Base-by-base conservation (phyloP, 192 early-diverging fungal species). In the Coemansia sp. region DNA sequence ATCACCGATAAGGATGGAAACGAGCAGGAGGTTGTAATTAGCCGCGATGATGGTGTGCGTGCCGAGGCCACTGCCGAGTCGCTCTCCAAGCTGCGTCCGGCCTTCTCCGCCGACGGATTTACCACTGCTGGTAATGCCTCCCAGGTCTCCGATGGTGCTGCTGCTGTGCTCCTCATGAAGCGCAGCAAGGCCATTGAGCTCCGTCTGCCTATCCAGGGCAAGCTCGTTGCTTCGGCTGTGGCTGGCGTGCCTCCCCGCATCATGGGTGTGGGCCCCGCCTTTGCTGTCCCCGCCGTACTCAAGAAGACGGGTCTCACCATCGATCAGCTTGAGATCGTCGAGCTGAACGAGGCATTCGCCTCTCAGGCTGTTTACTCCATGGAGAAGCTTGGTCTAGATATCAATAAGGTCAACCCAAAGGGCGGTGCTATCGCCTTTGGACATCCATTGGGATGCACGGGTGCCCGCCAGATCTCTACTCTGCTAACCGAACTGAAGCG, bases 281-380 rank as follows among this genome's bases (percentile, higher is more conserved):
- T 89, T 65, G 96, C 97, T 44, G 96, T 99, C 80, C 97, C 97
- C 18, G 88, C 86, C 1, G 95, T 93, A 46, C 83, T 94, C 69
- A 85, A 92, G 78, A 91, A 93, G 79, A 89, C 92, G 36, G 93
- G 94, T 3, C 77, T 98, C 68, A 80, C 72, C 38, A 55, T 93
- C 54, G 79, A 88, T 54, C 94, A 98, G 75, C 88, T 98, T 38
- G 96, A 93, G 68, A 80, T 97, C 66, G 93, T 86, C 67, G 96
- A 98, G 82, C 90, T 99, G 71, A 99, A 99, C 86, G 97, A 98
- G 86, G 97, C 97, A 27, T 98, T 99, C 85, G 97, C 97, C 36
- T 98, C 95, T 62, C 96, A 99, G 86, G 93, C 96, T 15, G 90
- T 96, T 43, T 96, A 94, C 89, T 93, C 88, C 66, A 88, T 94